Evolutionary conservation across 306 rosid genomes (phyloP), one percentile per base, ranked within the genome.

Genomic region (Cicer yamashitae): DNA sequence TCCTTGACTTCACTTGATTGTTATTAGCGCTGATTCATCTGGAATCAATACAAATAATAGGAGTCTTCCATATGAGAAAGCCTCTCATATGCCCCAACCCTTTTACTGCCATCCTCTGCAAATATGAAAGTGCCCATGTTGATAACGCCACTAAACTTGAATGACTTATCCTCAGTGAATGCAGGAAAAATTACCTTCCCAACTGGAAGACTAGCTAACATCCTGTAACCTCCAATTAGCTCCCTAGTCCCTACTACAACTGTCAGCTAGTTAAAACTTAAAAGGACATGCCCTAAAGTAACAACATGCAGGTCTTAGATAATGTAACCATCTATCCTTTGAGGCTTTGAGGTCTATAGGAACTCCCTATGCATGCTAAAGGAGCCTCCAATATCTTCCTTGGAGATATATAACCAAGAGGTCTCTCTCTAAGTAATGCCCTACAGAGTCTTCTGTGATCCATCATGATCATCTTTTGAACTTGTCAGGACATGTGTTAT

Each of bases 331-430:
- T 57, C 39, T 10, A 57, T n/a, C 37, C 39, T n/a, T 9, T 57
- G 39, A 22, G 14, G 39, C 39, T n/a, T 9, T 57, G 39, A 57
- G 14, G 39, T 57, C 40, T 22, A 22, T 22, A 10, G 14, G 46
- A 68, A 8, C 39, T 67, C 59, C 39, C 60, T 30, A 8, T 68
- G 73, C 73, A 67, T 48, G 13, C 58, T 30, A 13, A 68, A 30
- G 45, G 34, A 51, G 8, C 34, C 34, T 43, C 22, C 22, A 30
- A 4, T 20, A 46, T 41, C 44, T 22, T 12, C 25, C 20, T 50
- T 34, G 12, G 37, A 14, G 46, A 1, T 34, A 6, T 70, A 50
- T 30, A 8, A 30, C 47, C 46, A 9, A 50, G 62, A 8, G 48
- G 7, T 30, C 34, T 20, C 12, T 67, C 30, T 47, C 30, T n/a